These are phyloP conservation scores for Cystoisospora suis DNA, from an alignment of 169 alveolate genomes.

Conservation along the genomic window DNA sequence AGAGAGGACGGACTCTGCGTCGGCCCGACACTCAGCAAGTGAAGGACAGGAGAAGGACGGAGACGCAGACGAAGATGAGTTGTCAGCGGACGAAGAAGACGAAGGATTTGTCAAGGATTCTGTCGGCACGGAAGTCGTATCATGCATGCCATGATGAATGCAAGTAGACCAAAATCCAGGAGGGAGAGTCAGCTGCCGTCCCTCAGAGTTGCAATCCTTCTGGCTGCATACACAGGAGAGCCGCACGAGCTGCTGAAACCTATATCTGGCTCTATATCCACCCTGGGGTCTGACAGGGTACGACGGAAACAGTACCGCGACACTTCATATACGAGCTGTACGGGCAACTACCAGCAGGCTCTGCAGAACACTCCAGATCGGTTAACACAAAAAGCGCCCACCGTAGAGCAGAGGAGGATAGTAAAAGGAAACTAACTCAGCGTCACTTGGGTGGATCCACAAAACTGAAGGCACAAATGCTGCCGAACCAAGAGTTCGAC, in stretches of 20 bases:
- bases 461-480: too few species aligned
- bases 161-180: background rate
- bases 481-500: too few species aligned
- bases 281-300: too few species aligned
- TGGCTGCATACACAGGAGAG: constrained; percentile 14
- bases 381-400: too few species aligned
- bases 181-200: constrained; percentile 7
- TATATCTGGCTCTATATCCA: background rate
- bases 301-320: too few species aligned
- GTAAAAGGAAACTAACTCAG: too few species aligned
- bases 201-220: constrained; percentile 2
- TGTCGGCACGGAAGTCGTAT: background rate
- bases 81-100: background rate
- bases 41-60: background rate
- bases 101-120: background rate
- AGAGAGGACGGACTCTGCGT: background rate
- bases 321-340: too few species aligned
- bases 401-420: too few species aligned
- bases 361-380: too few species aligned
- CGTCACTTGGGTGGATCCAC: too few species aligned
- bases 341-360: too few species aligned
- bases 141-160: background rate
- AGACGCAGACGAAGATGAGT: background rate
- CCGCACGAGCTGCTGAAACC: background rate
- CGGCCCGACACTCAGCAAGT: background rate